phyloP scores from a whole-genome alignment of 139 green algal genomes.

The Asterochloris sp. region DNA sequence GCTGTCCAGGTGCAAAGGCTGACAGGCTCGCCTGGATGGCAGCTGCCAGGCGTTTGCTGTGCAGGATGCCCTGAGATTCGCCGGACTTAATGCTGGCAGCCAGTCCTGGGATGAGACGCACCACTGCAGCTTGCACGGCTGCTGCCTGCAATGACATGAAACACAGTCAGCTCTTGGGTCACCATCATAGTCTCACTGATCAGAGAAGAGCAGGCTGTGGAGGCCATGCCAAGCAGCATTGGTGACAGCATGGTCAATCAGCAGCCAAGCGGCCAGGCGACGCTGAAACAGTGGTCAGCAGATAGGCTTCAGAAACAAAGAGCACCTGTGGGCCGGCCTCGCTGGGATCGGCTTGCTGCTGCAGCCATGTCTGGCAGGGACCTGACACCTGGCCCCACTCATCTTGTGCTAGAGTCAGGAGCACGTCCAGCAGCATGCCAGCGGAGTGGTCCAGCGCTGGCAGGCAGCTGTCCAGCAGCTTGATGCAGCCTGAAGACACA shows the following conservation, averaged over 20 bases:
- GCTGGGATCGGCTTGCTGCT: too few relatives aligned
- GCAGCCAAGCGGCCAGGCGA: too few relatives aligned
- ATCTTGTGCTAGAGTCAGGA: constrained; percentile 63
- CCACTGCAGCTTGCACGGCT: constrained; percentile 15
- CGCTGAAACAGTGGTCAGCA: too few relatives aligned
- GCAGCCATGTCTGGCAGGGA: constrained; percentile 30
- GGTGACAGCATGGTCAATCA: too few relatives aligned
- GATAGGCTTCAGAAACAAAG: too few relatives aligned
- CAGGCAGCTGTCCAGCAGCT: constrained; percentile 17
- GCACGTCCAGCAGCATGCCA: constrained; percentile 44
- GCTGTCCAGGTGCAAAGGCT: not conserved
- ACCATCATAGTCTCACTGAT: too few relatives aligned
- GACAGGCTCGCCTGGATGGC: constrained; percentile 29
- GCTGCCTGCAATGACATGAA: not conserved
- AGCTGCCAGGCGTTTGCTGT: constrained; percentile 44
- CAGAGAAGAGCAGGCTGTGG: too few relatives aligned
- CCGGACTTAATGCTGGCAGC: constrained; percentile 29
- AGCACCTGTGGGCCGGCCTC: too few relatives aligned
- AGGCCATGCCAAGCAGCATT: too few relatives aligned
- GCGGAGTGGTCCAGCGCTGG: constrained; percentile 23
- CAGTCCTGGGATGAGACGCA: constrained; percentile 33
- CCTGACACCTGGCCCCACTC: constrained; percentile 50
- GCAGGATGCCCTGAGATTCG: constrained; percentile 32
- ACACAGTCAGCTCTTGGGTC: too few relatives aligned
- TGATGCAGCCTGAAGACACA: too few relatives aligned